A percentile compares a stretch with the other conserved stretches of the same genome.
Conservation (phyloP, 345 rosid genomes). For the Triadica sebifera region DNA sequence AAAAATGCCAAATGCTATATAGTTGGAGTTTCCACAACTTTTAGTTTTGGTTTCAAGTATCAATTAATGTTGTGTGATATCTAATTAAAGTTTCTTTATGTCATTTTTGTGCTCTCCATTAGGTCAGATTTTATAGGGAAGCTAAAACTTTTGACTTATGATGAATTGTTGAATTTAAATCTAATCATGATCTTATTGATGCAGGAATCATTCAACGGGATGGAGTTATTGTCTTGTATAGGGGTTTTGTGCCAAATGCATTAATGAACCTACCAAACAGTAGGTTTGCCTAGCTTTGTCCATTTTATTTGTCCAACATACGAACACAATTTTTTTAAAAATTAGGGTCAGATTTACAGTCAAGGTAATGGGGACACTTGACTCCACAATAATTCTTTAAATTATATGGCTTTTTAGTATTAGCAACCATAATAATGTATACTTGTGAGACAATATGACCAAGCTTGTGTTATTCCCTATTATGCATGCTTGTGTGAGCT, state of each 20-base stretch:
- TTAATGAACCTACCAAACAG: slow-evolving; percentile 85
- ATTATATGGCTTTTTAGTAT: neutral
- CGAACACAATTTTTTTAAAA: neutral
- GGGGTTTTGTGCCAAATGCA: slow-evolving; percentile 94
- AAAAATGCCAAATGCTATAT: too few relatives aligned
- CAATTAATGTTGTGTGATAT: neutral
- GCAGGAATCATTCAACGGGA: slow-evolving; percentile 74
- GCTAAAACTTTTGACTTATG: neutral
- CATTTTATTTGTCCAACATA: neutral
- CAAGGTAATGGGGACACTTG: neutral
- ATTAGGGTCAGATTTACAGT: neutral
- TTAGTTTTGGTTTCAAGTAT: neutral
- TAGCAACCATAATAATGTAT: too few relatives aligned
- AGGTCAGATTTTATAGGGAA: neutral
- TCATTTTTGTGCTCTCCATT: neutral
- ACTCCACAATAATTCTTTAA: neutral
- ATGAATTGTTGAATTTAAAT: slow-evolving; percentile 5
- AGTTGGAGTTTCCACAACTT: too few relatives aligned
- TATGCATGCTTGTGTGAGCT: too few relatives aligned
- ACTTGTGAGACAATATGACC: too few relatives aligned
- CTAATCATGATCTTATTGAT: slow-evolving; percentile 16
- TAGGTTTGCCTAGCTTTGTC: slow-evolving; percentile 53
- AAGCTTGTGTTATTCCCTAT: too few relatives aligned
- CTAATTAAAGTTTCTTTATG: slow-evolving; percentile 11
- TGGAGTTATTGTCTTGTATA: slow-evolving; percentile 71